Conservation (phyloP, 768 basidiomycete genomes). For the Dioszegia aurantiaca region DNA sequence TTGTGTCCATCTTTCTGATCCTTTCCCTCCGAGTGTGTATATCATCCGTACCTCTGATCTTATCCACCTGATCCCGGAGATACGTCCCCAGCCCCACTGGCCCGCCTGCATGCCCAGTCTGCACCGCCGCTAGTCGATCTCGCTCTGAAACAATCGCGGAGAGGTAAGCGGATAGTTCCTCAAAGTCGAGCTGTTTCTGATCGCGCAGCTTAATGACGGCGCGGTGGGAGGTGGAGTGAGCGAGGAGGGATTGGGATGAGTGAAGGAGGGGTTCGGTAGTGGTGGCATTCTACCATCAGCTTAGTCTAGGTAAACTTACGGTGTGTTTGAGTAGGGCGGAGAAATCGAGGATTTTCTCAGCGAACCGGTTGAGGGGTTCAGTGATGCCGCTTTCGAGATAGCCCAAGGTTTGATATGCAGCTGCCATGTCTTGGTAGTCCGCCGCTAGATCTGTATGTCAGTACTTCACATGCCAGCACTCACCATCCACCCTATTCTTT, state of each 20-base stretch:
- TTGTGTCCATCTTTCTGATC: constrained; percentile 85
- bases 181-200: constrained; percentile 98
- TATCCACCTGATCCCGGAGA: constrained; percentile 86
- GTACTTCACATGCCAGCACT: too few relatives aligned
- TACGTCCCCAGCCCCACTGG: constrained; percentile 77
- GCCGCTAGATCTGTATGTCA: constrained; percentile 75
- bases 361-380: constrained; percentile 93
- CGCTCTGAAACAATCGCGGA: constrained; percentile 89
- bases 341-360: constrained; percentile 91
- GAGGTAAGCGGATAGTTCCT: constrained; percentile 92
- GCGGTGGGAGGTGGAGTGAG: constrained; percentile 89
- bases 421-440: constrained; percentile 96
- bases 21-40: constrained; percentile 88
- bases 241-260: constrained; percentile 84
- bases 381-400: constrained; percentile 98
- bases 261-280: constrained; percentile 86
- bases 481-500: constrained; percentile 80
- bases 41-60: constrained; percentile 86
- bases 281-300: constrained; percentile 67
- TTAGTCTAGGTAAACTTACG: constrained; percentile 55
- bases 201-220: constrained; percentile 93
- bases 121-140: constrained; percentile 83
- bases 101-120: constrained; percentile 78
- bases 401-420: constrained; percentile 92
- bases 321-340: constrained; percentile 81